Conservation (phyloP, 176 grass and related monocot species). For the Lolium multiflorum region DNA sequence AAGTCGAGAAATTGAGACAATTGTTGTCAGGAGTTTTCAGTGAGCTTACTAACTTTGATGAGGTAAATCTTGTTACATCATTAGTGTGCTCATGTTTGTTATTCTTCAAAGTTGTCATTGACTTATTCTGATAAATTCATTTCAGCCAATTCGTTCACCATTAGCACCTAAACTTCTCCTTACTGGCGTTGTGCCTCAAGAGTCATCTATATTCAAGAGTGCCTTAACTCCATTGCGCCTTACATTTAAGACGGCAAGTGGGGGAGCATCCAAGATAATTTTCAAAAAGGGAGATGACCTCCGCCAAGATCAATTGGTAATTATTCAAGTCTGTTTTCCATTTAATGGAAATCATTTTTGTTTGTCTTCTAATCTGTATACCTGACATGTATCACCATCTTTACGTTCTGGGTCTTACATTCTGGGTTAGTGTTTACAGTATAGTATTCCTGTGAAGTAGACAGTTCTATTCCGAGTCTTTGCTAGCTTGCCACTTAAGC, state of each 20-base stretch:
- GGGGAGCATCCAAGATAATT: slow-evolving; percentile 77
- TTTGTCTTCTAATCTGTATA: neutral
- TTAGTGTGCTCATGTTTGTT: neutral
- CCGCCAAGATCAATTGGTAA: slow-evolving; percentile 96
- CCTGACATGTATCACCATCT: neutral
- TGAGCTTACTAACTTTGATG: slow-evolving; percentile 93
- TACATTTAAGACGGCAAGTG: slow-evolving; percentile 78
- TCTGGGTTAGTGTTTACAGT: neutral
- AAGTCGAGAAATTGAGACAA: slow-evolving; percentile 85
- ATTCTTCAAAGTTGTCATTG: slow-evolving; percentile 21
- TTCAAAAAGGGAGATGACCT: slow-evolving; percentile 98
- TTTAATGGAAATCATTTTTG: slow-evolving; percentile 3
- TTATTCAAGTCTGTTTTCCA: slow-evolving; percentile 25
- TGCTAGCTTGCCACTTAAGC: slow-evolving; percentile 4
- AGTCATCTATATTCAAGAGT: slow-evolving; percentile 91
- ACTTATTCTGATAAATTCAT: slow-evolving; percentile 23
- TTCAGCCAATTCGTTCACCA: slow-evolving; percentile 94
- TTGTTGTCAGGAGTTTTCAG: slow-evolving; percentile 79
- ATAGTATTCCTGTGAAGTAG: too few species aligned
- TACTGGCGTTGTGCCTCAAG: slow-evolving; percentile 77
- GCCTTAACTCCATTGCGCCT: slow-evolving; percentile 84
- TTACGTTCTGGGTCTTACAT: neutral
- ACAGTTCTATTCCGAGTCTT: neutral
- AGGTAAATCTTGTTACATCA: slow-evolving; percentile 50
- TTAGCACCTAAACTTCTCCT: slow-evolving; percentile 67